Percentiles rank a stretch among this genome's conserved stretches.
phyloP scores from a whole-genome alignment of 345 rosid genomes.

The Brassica incana region DNA sequence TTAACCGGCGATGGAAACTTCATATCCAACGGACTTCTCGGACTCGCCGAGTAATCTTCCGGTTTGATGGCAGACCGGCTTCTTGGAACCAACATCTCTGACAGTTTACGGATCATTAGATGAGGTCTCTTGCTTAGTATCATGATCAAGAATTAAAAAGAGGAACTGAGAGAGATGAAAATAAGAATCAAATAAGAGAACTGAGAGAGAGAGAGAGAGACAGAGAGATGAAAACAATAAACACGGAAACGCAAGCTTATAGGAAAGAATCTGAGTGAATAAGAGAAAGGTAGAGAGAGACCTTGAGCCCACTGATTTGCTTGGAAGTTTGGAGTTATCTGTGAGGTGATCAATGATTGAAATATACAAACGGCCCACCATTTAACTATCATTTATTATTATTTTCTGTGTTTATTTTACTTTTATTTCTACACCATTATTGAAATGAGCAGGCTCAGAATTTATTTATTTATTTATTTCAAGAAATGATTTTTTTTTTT shows the following conservation, averaged over 20 bases:
- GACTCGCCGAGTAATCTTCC: constrained; percentile 51
- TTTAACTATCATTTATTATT: not conserved
- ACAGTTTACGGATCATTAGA: constrained; percentile 63
- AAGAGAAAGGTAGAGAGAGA: constrained; percentile 21
- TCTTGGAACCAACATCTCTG: constrained; percentile 62
- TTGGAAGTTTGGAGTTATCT: constrained; percentile 36
- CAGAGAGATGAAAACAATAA: not conserved
- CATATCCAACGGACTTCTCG: constrained; percentile 66
- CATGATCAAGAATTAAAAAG: constrained; percentile 13
- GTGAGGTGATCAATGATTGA: constrained; percentile 38
- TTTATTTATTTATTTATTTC: constrained; percentile 1
- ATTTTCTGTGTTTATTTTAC: constrained; percentile 19
- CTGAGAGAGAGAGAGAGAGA: not conserved
- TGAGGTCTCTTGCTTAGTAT: constrained; percentile 63
- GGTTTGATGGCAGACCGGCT: constrained; percentile 41
- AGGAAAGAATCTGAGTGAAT: constrained; percentile 28
- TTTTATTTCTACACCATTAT: constrained; percentile 20
- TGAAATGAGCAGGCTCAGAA: constrained; percentile 38
- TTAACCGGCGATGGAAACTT: constrained; percentile 61
- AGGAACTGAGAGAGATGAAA: not conserved
- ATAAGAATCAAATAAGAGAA: not conserved
- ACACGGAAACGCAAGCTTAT: constrained; percentile 1
- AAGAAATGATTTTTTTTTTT: not conserved
- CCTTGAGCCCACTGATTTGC: constrained; percentile 35
- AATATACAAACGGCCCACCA: constrained; percentile 28